Evolutionary conservation across 2,329 filamentous ascomycete genomes (phyloP), one percentile per base, ranked within the genome.

Genomic region (Paracoccidioides brasiliensis): DNA sequence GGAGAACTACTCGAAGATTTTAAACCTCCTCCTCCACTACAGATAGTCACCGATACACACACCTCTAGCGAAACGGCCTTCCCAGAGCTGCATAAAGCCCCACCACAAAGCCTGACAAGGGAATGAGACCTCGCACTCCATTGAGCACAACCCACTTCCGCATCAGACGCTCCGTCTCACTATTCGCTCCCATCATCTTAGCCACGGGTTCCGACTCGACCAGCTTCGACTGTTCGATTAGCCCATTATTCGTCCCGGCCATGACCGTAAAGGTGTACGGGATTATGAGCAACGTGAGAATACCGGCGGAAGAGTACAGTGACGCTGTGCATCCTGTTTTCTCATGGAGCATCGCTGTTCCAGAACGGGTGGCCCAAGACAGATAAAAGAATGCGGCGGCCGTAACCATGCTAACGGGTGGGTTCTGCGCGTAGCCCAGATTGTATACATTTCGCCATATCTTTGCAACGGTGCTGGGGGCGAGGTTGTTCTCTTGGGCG

Each of bases 351-450:
- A 59, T 52, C 32, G 45, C 28, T 1, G 55, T 56, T 7, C 52
- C 52, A 12, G 58, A 48, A 35, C 61, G 60, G 57, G 61, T 58
- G 22, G 49, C 55, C 58, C 67, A 67, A n/a, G 64, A 62, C 3
- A 70, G 66, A 54, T 72, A 74, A 40, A 63, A 61, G 56, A 82
- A 74, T 0, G 78, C 76, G 0, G 80, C 77, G 8, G 78, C 56
- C 42, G 82, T 80, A 0, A 75, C 75, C 5, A 76, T 74, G 3
- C 66, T 66, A 51, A 81, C 69, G 57, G 80, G 76, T 3, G 80
- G 71, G 2, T 72, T 70, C 14, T 81, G 75, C 3, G 73, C 76
- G 8, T 78, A 74, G 12, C 81, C 81, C 0, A 82, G 72, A 58
- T 81, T 53, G 57, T 66, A 69, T 37, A 62, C 52, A 45, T 63